Conservation (phyloP, 768 basidiomycete species). For the Suillus bovinus region DNA sequence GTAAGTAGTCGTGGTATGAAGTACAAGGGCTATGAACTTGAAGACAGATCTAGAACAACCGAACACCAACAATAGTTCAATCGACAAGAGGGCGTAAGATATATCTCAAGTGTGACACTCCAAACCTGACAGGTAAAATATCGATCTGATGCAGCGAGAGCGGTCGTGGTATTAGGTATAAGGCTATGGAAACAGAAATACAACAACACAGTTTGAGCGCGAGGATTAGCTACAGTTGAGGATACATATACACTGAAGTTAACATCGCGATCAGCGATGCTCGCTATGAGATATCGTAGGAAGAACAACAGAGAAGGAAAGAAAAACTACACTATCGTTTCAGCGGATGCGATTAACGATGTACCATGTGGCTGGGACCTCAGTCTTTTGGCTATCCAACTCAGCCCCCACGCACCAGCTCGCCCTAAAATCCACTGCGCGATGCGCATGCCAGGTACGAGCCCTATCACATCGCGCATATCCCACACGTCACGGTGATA, state of each 20-base stretch:
- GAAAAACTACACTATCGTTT: neutral
- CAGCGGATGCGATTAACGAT: neutral
- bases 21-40: neutral
- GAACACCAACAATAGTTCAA: too few species aligned
- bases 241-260: neutral
- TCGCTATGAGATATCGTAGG: neutral
- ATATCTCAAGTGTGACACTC: neutral
- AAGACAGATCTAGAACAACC: too few species aligned
- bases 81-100: too few species aligned
- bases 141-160: neutral
- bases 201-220: neutral
- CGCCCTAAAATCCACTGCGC: slow-evolving; percentile 71
- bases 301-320: neutral
- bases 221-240: neutral
- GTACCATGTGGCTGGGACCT: neutral
- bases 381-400: slow-evolving; percentile 29
- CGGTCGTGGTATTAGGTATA: neutral
- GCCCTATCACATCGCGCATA: slow-evolving; percentile 71
- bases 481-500: slow-evolving; percentile 70
- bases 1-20: neutral
- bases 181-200: neutral
- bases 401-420: slow-evolving; percentile 55
- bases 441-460: slow-evolving; percentile 67
- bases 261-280: neutral
- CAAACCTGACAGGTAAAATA: neutral